Percentiles rank a stretch among this genome's conserved stretches.
These are phyloP conservation scores for Sonneratia caseolaris DNA, from an alignment of 345 rosid genomes.

Conservation along the genomic window DNA sequence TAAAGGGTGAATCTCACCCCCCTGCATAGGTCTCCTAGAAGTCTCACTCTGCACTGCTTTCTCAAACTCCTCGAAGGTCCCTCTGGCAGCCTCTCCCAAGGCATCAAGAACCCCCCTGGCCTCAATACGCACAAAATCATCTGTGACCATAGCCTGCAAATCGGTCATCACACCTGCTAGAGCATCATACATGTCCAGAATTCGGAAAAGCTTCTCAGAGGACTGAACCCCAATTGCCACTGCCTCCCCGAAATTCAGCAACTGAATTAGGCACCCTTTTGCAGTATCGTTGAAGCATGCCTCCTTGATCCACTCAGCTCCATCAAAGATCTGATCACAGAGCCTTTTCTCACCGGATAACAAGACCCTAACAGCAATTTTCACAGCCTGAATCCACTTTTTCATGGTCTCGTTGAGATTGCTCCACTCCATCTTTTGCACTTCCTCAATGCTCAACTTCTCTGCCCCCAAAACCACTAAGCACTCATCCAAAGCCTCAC, in stretches of 20 bases:
- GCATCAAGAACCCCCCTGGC: constrained; percentile 55
- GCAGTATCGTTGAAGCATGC: constrained; percentile 76
- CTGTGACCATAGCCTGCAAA: constrained; percentile 51
- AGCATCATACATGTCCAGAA: constrained; percentile 89
- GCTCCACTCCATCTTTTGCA: constrained; percentile 83
- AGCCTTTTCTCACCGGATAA: constrained; percentile 69
- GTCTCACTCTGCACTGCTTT: constrained; percentile 65
- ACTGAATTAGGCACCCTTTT: constrained; percentile 71
- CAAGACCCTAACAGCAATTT: constrained; percentile 60
- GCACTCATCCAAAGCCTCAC: constrained; percentile 82
- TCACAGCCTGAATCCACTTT: constrained; percentile 86
- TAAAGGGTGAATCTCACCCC: constrained; percentile 92
- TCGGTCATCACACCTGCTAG: constrained; percentile 45
- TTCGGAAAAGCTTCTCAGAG: constrained; percentile 86
- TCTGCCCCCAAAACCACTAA: constrained; percentile 68
- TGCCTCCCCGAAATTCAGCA: constrained; percentile 87
- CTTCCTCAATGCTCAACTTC: constrained; percentile 91
- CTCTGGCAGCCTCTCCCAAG: constrained; percentile 67
- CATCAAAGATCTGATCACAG: constrained; percentile 62
- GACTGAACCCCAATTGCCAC: constrained; percentile 74
- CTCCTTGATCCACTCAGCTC: constrained; percentile 48
- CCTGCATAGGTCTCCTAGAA: constrained; percentile 61
- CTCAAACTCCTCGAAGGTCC: constrained; percentile 85
- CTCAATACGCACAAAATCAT: constrained; percentile 48
- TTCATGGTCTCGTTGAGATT: constrained; percentile 92